phyloP scores from a whole-genome alignment of 257 asterid species.

The Solanum sejunctum region DNA sequence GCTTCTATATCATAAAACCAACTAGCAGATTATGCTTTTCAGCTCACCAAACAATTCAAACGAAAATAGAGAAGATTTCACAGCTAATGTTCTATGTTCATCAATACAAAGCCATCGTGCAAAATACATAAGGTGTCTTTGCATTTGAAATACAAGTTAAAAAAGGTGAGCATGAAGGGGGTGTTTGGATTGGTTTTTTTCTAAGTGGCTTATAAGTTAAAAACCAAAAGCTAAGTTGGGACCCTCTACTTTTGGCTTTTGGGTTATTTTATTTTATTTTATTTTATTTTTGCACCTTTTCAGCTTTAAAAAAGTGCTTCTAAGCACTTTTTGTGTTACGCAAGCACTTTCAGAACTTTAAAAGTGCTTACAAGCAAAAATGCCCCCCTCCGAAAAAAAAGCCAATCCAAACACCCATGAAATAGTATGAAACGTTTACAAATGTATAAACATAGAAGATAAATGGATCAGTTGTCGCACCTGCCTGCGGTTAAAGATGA shows the following conservation, averaged over 20 bases:
- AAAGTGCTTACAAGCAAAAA: too few species aligned
- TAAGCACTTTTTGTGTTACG: too few species aligned
- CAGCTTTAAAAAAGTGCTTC: too few species aligned
- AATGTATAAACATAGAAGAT: neutral
- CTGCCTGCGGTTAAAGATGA: conserved; percentile 70
- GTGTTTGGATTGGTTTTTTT: too few species aligned
- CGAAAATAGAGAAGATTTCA: neutral
- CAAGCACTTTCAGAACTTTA: too few species aligned
- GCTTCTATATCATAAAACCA: neutral
- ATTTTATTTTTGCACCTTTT: too few species aligned
- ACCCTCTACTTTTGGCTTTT: too few species aligned
- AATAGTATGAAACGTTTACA: neutral
- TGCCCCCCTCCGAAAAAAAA: too few species aligned
- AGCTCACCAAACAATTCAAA: neutral
- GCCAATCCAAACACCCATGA: too few species aligned
- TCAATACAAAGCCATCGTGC: neutral
- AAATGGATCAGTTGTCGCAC: neutral
- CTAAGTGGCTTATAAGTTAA: too few species aligned
- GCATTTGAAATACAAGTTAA: neutral
- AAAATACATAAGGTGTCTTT: neutral
- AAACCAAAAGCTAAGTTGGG: too few species aligned
- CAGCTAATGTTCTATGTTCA: neutral
- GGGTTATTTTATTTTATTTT: too few species aligned
- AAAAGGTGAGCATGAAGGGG: neutral
- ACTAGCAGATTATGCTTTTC: neutral